Base-by-base conservation (phyloP, 2,329 filamentous ascomycete species). In the Tolypocladium tundrense region DNA sequence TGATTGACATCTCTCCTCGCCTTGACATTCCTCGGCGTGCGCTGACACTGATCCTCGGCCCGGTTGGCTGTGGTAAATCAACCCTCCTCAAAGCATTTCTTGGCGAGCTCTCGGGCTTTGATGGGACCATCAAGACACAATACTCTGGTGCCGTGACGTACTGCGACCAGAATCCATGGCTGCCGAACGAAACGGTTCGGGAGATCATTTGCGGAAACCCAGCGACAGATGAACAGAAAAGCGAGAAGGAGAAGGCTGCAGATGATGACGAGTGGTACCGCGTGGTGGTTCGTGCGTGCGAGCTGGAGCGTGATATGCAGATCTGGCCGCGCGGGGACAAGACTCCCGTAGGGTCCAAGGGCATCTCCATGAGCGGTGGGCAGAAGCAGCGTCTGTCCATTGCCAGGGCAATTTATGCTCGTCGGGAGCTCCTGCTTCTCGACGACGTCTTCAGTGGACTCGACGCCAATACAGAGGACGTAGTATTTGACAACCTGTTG, bases 151-250 rank as follows among this genome's bases (percentile, higher is more conserved):
- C 62, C 7, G 62, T 67, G 13, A 56, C 62, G 4, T 63, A 64
- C n/a, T 70, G 68, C 16, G 61, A 61, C 21, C 66, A 67, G 10
- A 59, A 55, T 0, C 61, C 66, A 1, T 67, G 39, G 48, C n/a
- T 56, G 35, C 51, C 69, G 2, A 69, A 72, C 51, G 61, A 64
- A 45, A 58, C 50, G 3, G 69, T 73, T 65, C 67, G 68, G 60
- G 54, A 59, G 35, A 66, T 70, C 1, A 70, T 72, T 39, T 35
- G 56, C 19, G 53, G 58, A 6, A 67, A 70, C 57, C 70, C 72
- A 55, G 57, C 55, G 10, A 60, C 87, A 83, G 0, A 76, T 87
- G 9, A 60, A 73, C 13, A 27, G 5, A 9, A 16, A n/a, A 43
- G 62, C 1, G 59, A 31, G 13, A 19, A 57, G 3, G 58, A 59